Conservation (phyloP, 306 rosid genomes). For the Biancaea sappan region DNA sequence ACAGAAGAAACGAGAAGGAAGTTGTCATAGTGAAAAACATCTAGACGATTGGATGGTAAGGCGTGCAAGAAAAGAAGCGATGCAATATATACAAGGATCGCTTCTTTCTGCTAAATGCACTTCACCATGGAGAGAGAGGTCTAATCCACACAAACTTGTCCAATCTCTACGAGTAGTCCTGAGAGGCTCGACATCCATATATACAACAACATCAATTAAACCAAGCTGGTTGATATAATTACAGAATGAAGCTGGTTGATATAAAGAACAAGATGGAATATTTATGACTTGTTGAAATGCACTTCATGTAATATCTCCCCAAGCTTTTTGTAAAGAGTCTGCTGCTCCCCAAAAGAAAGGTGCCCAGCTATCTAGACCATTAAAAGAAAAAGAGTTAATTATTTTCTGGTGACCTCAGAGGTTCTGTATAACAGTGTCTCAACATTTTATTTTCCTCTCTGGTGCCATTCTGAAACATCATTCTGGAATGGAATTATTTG, state of each 20-base stretch:
- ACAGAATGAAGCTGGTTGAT: too few relatives aligned
- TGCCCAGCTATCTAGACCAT: slow-evolving; percentile 66
- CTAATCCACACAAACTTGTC: not conserved
- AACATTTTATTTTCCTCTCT: not conserved
- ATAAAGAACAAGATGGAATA: slow-evolving; percentile 31
- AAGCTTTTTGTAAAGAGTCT: slow-evolving; percentile 61
- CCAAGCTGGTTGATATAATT: too few relatives aligned
- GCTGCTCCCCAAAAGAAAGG: slow-evolving; percentile 85
- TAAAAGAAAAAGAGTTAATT: not conserved
- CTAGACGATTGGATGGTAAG: slow-evolving; percentile 18
- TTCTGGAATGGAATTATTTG: not conserved
- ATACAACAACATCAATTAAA: slow-evolving; percentile 17
- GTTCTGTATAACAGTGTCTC: not conserved
- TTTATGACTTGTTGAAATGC: slow-evolving; percentile 37
- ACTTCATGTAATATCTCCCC: slow-evolving; percentile 66
- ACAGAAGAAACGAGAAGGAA: slow-evolving; percentile 8
- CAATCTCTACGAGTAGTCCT: slow-evolving; percentile 25
- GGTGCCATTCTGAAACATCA: not conserved
- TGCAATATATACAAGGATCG: slow-evolving; percentile 1
- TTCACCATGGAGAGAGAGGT: slow-evolving; percentile 6
- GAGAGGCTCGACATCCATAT: not conserved
- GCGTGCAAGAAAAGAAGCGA: slow-evolving; percentile 24
- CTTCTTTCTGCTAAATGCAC: slow-evolving; percentile 5
- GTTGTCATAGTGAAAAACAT: not conserved
- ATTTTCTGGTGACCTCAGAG: not conserved